Evolutionary conservation across 176 grass and related monocot species (phyloP).

Genomic region (Aegilops sharonensis): DNA sequence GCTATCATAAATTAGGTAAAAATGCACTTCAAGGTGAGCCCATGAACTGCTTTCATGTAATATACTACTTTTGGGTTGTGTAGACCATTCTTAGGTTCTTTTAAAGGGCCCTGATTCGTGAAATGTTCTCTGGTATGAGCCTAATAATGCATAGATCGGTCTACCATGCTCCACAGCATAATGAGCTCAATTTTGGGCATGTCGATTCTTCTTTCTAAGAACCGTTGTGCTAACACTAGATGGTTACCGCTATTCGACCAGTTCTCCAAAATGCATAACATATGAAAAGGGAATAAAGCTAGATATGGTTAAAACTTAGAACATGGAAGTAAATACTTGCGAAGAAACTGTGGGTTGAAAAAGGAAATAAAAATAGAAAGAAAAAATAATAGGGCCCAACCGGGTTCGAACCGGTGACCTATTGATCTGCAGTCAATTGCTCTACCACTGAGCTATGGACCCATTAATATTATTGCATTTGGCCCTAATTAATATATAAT

Average conservation of each 20-base stretch:
- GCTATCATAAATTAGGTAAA: not conserved
- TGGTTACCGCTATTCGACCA: too few relatives aligned
- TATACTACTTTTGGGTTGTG: not conserved
- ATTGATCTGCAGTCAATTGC: slow-evolving; percentile 97
- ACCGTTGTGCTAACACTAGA: too few relatives aligned
- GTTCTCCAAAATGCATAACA: not conserved
- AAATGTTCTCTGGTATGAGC: too few relatives aligned
- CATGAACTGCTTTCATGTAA: not conserved
- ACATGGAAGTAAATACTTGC: not conserved
- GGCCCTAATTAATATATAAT: not conserved
- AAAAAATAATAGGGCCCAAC: slow-evolving; percentile 58
- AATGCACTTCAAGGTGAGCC: not conserved
- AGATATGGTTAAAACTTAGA: not conserved
- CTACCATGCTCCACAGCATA: too few relatives aligned
- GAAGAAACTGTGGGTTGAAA: too few relatives aligned
- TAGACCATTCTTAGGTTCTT: not conserved
- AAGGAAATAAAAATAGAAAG: too few relatives aligned
- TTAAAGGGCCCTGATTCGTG: not conserved
- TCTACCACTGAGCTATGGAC: slow-evolving; percentile 95
- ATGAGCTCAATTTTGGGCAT: too few relatives aligned
- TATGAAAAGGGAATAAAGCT: not conserved
- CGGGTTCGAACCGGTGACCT: slow-evolving; percentile 98
- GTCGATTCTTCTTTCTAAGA: too few relatives aligned
- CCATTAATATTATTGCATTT: not conserved
- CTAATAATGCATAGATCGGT: too few relatives aligned